Evolutionary conservation across 352 stramenopile genomes (phyloP).

Genomic region (Pythium phragmiticola): DNA sequence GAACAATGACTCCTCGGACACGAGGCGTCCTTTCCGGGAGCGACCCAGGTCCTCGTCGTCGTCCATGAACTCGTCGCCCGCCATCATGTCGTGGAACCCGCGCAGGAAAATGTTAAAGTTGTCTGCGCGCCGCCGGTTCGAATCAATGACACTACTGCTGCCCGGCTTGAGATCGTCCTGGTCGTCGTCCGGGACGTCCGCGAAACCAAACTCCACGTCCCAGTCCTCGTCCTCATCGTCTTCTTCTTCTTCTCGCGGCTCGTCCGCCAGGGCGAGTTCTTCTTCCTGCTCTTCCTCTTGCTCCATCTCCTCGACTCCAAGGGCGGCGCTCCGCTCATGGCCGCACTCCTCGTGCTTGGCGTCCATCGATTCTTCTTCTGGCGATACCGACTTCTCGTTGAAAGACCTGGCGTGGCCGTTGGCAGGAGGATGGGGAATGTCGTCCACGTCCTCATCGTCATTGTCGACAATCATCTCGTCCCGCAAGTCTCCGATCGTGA

Average conservation of each 20-base stretch:
- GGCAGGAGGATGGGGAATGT: not conserved
- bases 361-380: not conserved
- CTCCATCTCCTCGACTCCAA: not conserved
- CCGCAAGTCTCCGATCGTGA: constrained; percentile 1
- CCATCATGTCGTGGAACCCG: constrained; percentile 77
- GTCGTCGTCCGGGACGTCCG: constrained; percentile 39
- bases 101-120: constrained; percentile 85
- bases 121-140: constrained; percentile 55
- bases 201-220: constrained; percentile 81
- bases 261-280: not conserved
- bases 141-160: constrained; percentile 44
- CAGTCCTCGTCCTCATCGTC: constrained; percentile 68
- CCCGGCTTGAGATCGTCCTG: constrained; percentile 32
- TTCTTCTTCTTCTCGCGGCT: constrained; percentile 23
- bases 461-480: constrained; percentile 21
- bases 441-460: constrained; percentile 16
- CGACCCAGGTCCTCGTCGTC: constrained; percentile 33
- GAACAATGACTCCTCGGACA: constrained; percentile 64
- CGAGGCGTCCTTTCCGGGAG: constrained; percentile 24
- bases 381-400: not conserved
- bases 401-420: constrained; percentile 7
- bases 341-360: not conserved
- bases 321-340: not conserved
- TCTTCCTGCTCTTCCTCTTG: constrained; percentile 10
- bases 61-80: constrained; percentile 54